Conservation (phyloP, 805 yeast genomes). For the Lipomyces sp. region DNA sequence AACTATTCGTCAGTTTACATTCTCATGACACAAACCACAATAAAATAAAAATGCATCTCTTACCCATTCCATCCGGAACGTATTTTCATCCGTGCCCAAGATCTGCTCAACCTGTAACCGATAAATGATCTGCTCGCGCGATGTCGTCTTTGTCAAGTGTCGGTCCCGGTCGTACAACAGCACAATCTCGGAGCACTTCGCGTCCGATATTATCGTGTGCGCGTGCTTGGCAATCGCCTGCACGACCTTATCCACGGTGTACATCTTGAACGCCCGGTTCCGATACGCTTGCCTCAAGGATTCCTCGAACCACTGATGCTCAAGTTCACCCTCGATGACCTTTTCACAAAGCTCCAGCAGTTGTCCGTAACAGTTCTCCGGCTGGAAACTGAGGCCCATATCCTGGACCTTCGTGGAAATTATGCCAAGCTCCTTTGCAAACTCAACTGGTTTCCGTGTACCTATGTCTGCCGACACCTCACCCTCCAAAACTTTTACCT, state of each 20-base stretch:
- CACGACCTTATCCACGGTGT: constrained; percentile 88
- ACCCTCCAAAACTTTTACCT: constrained; percentile 67
- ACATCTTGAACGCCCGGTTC: constrained; percentile 86
- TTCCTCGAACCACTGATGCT: constrained; percentile 94
- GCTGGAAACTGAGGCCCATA: constrained; percentile 63
- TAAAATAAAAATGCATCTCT: background rate
- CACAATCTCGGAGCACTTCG: constrained; percentile 75
- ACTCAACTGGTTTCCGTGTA: constrained; percentile 45
- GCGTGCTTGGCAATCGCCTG: constrained; percentile 81
- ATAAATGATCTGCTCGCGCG: constrained; percentile 84
- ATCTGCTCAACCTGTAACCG: constrained; percentile 81
- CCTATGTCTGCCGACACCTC: constrained; percentile 72
- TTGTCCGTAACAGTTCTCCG: constrained; percentile 57
- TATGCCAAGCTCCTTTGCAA: constrained; percentile 83
- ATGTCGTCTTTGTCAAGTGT: constrained; percentile 57
- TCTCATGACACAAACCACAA: background rate
- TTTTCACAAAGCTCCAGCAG: constrained; percentile 70
- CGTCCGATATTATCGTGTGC: constrained; percentile 77
- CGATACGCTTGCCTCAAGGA: constrained; percentile 90
- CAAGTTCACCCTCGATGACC: constrained; percentile 83
- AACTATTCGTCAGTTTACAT: background rate
- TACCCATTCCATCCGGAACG: constrained; percentile 78
- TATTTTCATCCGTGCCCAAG: constrained; percentile 82
- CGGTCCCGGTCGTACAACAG: constrained; percentile 81
- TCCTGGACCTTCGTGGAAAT: constrained; percentile 77